A percentile compares a stretch with the other conserved stretches of the same genome.
Evolutionary conservation across 2,329 filamentous ascomycete species (phyloP).

Genomic region (Nemania serpens): DNA sequence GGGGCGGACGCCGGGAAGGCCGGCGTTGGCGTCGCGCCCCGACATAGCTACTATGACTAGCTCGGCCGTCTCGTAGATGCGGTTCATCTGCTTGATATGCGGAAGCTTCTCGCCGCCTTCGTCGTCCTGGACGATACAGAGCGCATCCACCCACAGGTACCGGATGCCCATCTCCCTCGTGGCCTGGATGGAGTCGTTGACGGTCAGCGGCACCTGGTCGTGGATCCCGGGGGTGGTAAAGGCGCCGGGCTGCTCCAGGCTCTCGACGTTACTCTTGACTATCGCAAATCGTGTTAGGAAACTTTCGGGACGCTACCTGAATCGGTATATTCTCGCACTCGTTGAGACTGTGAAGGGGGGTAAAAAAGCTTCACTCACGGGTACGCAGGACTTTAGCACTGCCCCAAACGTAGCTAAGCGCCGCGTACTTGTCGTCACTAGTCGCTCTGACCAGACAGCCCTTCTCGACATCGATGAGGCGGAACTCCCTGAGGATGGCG

Average conservation of each 20-base stretch:
- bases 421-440: background rate
- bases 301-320: background rate
- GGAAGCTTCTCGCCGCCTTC: slow-evolving; percentile 7
- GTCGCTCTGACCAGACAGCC: slow-evolving; percentile 3
- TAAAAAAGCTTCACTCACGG: background rate
- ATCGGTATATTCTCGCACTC: too few species aligned
- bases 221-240: slow-evolving; percentile 3
- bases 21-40: background rate
- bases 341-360: background rate
- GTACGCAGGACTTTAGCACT: slow-evolving; percentile 7
- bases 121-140: slow-evolving; percentile 20
- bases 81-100: slow-evolving; percentile 21
- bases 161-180: slow-evolving; percentile 5
- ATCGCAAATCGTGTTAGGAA: background rate
- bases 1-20: slow-evolving; percentile 12
- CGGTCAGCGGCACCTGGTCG: background rate
- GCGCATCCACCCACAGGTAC: slow-evolving; percentile 15
- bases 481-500: background rate
- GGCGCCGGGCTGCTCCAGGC: slow-evolving; percentile 3
- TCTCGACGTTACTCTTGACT: slow-evolving; percentile 12
- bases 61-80: slow-evolving; percentile 15
- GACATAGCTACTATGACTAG: slow-evolving; percentile 14
- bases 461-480: slow-evolving; percentile 11
- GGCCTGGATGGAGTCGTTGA: slow-evolving; percentile 15
- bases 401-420: slow-evolving; percentile 17